Evolutionary conservation across 73 alveolate species (phyloP).

Genomic region (Stentor coeruleus): DNA sequence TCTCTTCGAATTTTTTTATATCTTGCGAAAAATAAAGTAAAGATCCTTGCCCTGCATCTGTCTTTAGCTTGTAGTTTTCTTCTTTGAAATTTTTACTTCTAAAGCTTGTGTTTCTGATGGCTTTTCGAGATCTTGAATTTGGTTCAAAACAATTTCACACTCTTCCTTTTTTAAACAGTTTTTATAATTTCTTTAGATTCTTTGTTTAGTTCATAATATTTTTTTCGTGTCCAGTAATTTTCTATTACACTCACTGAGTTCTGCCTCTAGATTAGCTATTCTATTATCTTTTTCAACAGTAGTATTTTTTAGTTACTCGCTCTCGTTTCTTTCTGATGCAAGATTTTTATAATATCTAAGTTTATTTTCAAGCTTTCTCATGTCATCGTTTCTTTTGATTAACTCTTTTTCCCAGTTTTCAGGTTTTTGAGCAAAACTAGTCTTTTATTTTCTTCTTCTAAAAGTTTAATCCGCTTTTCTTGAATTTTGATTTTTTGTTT

Average conservation of each 20-base stretch:
- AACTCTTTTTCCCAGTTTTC: not conserved
- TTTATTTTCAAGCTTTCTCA: not conserved
- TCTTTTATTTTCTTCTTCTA: not conserved
- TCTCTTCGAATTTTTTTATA: not conserved
- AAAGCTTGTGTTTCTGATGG: not conserved
- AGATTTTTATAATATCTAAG: not conserved
- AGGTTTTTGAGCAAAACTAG: not conserved
- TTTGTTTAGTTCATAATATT: not conserved
- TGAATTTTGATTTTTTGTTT: not conserved
- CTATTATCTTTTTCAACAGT: not conserved
- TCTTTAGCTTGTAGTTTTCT: not conserved
- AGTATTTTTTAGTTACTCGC: not conserved
- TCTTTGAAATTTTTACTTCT: not conserved
- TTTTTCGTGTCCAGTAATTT: not conserved
- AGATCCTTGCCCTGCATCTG: not conserved
- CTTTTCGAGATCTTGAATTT: not conserved
- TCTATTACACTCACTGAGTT: not conserved
- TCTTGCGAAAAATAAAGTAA: not conserved
- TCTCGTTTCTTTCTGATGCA: not conserved
- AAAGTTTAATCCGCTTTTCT: not conserved
- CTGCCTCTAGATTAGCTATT: not conserved
- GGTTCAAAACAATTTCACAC: not conserved
- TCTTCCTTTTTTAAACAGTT: not conserved
- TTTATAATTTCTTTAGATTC: too few species aligned
- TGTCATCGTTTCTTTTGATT: not conserved